phyloP scores from a whole-genome alignment of 2,329 filamentous ascomycete species.

The Aspergillus candidus region DNA sequence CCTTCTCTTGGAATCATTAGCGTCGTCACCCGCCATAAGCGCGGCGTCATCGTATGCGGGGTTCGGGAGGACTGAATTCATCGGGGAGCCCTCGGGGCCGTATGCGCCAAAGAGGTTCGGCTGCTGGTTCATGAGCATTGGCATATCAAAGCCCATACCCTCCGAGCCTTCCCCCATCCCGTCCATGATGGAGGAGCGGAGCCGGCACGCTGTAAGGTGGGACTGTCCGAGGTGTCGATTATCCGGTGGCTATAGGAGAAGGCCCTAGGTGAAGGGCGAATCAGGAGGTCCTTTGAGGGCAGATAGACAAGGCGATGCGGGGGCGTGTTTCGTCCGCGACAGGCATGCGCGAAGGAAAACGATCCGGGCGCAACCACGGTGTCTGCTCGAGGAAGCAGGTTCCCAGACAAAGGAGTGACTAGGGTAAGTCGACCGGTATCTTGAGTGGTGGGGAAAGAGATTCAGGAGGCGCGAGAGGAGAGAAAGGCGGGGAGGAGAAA shows the following conservation, averaged over 20 bases:
- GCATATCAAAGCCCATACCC: constrained; percentile 39
- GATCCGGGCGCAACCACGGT: not conserved
- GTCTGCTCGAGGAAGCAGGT: not conserved
- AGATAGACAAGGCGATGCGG: too few relatives aligned
- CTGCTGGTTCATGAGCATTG: constrained; percentile 55
- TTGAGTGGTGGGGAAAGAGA: constrained; percentile 4
- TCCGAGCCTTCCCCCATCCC: constrained; percentile 33
- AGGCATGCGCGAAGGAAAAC: not conserved
- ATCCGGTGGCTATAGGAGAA: too few relatives aligned
- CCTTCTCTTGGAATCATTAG: constrained; percentile 78
- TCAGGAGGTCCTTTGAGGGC: too few relatives aligned
- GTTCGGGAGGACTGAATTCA: constrained; percentile 45
- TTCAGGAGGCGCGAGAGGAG: constrained; percentile 3
- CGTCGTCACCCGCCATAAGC: constrained; percentile 44
- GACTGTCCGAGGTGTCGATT: not conserved
- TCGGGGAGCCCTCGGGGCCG: constrained; percentile 53
- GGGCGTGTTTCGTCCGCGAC: too few relatives aligned
- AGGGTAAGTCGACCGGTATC: constrained; percentile 5
- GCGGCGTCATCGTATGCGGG: constrained; percentile 41
- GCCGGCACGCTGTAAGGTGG: not conserved
- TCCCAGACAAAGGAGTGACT: constrained; percentile 12
- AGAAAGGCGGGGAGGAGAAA: constrained; percentile 12
- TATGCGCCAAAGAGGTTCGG: constrained; percentile 65
- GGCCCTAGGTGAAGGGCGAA: too few relatives aligned
- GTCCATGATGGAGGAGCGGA: constrained; percentile 24